Percentiles rank a stretch among this genome's conserved stretches.
Evolutionary conservation across 257 asterid species (phyloP).

Genomic region (Thymus quinquecostatus): DNA sequence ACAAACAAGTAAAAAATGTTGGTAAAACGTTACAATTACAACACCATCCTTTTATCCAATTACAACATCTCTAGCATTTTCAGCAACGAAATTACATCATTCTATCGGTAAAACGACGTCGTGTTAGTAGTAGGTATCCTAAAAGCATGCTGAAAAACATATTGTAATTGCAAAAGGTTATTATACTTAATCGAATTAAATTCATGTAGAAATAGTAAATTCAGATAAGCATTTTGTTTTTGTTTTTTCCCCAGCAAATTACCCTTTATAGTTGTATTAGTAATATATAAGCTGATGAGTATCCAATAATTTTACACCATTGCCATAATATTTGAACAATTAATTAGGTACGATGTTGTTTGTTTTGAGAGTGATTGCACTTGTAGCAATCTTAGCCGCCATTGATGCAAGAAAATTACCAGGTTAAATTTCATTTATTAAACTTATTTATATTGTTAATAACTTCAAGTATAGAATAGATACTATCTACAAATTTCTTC

Average conservation of each 20-base stretch:
- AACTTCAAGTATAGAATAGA: background rate
- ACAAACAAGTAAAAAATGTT: too few relatives aligned
- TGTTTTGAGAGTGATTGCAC: background rate
- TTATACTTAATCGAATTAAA: too few relatives aligned
- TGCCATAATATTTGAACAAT: background rate
- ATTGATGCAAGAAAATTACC: background rate
- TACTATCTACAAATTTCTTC: too few relatives aligned
- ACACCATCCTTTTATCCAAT: background rate
- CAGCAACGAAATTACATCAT: background rate
- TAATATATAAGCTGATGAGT: background rate
- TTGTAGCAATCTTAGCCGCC: conserved; percentile 3
- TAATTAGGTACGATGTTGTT: background rate
- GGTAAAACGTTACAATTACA: too few relatives aligned
- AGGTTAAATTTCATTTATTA: background rate
- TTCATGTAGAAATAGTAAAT: background rate
- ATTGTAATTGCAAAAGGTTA: too few relatives aligned
- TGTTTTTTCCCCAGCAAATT: background rate
- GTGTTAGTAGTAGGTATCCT: too few relatives aligned
- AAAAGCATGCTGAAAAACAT: too few relatives aligned
- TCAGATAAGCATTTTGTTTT: background rate
- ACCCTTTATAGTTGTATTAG: background rate
- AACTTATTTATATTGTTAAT: background rate
- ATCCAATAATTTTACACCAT: background rate
- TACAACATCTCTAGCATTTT: background rate
- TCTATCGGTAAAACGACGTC: background rate